These are phyloP conservation scores for Magnolia changhungtana DNA, from an alignment of 164 flowering plant species.

Conservation along the genomic window DNA sequence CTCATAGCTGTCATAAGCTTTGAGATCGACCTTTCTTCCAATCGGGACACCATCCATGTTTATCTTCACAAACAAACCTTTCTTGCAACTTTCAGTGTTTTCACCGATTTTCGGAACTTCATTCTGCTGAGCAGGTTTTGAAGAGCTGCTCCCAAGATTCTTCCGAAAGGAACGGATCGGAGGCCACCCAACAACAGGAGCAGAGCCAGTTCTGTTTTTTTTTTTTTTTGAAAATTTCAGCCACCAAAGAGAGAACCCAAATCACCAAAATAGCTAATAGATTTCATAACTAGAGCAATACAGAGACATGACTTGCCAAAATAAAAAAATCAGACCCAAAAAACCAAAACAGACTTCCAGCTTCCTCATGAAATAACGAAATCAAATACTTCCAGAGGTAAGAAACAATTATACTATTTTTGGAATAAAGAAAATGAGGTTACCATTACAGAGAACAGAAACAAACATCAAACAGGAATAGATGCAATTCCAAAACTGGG, in stretches of 20 bases:
- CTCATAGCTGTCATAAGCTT: constrained; percentile 71
- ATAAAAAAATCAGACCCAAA: not conserved
- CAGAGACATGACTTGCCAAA: not conserved
- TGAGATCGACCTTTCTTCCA: constrained; percentile 89
- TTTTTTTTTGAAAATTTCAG: not conserved
- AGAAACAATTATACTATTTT: no score
- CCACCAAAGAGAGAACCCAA: not conserved
- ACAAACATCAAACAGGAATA: no score
- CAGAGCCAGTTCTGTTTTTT: constrained; percentile 55
- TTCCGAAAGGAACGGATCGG: constrained; percentile 87
- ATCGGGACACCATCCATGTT: constrained; percentile 99
- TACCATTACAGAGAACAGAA: no score
- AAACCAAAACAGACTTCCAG: not conserved
- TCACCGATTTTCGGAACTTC: constrained; percentile 24
- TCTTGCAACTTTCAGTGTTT: constrained; percentile 33
- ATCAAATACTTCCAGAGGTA: not conserved
- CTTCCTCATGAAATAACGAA: no score
- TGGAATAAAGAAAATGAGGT: no score
- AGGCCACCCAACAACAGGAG: constrained; percentile 98
- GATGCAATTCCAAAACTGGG: no score
- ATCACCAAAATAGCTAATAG: not conserved
- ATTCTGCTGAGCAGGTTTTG: constrained; percentile 45
- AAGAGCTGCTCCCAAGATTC: constrained; percentile 63
- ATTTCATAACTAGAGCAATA: not conserved
- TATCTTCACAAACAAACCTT: constrained; percentile 79